phyloP scores from a whole-genome alignment of 257 asterid species.

The Cinchona pubescens region DNA sequence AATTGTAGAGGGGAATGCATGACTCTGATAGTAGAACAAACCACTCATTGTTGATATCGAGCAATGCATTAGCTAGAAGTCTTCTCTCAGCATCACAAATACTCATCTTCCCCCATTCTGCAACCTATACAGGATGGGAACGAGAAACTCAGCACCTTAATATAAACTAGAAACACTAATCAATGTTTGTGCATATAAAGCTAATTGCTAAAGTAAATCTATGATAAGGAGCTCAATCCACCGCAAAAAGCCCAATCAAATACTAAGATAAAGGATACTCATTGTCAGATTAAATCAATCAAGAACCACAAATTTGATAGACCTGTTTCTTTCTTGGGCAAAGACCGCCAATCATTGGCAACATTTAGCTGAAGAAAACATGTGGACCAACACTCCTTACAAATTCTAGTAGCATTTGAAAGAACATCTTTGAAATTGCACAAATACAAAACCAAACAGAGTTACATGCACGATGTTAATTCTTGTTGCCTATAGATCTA shows the following conservation, averaged over 20 bases:
- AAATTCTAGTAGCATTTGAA: not conserved
- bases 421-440: not conserved
- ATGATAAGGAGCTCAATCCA: not conserved
- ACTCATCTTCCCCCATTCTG: slow-evolving; percentile 53
- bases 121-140: slow-evolving; percentile 21
- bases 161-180: not conserved
- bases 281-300: not conserved
- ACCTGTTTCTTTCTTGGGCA: not conserved
- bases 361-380: not conserved
- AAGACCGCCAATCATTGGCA: not conserved
- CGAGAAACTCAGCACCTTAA: slow-evolving; percentile 8
- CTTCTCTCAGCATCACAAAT: slow-evolving; percentile 55
- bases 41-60: slow-evolving; percentile 46
- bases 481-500: not conserved
- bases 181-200: not conserved
- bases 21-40: slow-evolving; percentile 51
- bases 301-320: not conserved
- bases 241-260: not conserved
- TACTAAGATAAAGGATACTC: not conserved
- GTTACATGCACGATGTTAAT: not conserved
- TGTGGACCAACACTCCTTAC: not conserved
- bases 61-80: slow-evolving; percentile 51
- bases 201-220: not conserved
- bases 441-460: not conserved
- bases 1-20: slow-evolving; percentile 49